These are phyloP conservation scores for Fremontodendron californicum DNA, from an alignment of 345 rosid species.

Conservation along the genomic window DNA sequence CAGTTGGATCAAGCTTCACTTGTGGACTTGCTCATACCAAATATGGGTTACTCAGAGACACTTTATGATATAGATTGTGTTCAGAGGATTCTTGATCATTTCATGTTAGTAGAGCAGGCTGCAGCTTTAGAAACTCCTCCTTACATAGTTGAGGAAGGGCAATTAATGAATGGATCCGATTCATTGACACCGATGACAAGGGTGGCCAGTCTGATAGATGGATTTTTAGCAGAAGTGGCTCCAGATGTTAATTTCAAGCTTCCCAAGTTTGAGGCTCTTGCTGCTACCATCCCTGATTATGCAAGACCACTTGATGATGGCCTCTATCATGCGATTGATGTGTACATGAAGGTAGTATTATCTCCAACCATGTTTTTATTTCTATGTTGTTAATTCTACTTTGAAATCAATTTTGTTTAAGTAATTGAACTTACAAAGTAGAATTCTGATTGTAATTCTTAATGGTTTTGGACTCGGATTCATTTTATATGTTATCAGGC, in stretches of 20 bases:
- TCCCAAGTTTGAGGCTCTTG: conserved; percentile 55
- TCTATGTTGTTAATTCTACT: neutral
- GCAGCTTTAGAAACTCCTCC: conserved; percentile 34
- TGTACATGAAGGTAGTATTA: conserved; percentile 60
- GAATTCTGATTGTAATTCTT: neutral
- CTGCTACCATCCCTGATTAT: conserved; percentile 57
- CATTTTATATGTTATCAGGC: conserved; percentile 33
- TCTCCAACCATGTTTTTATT: neutral
- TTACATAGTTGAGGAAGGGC: conserved; percentile 42
- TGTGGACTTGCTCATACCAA: conserved; percentile 64
- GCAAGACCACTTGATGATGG: conserved; percentile 70
- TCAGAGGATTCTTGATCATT: conserved; percentile 62
- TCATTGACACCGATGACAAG: conserved; percentile 41
- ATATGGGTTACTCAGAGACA: conserved; percentile 51
- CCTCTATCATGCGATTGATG: conserved; percentile 65
- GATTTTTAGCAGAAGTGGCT: conserved; percentile 66
- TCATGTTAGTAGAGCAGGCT: conserved; percentile 43
- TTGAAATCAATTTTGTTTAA: too few species aligned
- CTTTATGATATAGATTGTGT: conserved; percentile 68
- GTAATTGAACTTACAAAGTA: too few species aligned
- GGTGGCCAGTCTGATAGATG: conserved; percentile 61
- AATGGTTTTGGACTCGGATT: neutral
- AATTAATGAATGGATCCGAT: conserved; percentile 32
- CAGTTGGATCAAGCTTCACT: conserved; percentile 64
- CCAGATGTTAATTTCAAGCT: conserved; percentile 67